A percentile compares a stretch with the other conserved stretches of the same genome.
These are phyloP conservation scores for Aspergillus sp. DNA, from an alignment of 2,329 filamentous ascomycete species.

Conservation along the genomic window DNA sequence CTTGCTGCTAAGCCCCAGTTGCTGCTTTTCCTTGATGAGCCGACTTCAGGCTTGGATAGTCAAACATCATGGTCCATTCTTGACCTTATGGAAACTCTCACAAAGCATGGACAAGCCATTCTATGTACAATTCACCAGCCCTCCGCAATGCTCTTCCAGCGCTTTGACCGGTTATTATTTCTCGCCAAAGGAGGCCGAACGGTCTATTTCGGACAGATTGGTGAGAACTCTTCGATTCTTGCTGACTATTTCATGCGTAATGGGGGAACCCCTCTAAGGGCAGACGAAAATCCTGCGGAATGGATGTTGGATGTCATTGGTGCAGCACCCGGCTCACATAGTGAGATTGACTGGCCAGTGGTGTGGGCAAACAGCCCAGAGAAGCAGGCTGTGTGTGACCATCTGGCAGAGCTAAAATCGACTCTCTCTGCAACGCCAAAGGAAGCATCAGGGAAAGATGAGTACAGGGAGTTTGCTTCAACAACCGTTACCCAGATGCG, in stretches of 20 bases:
- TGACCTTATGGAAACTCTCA: slow-evolving; percentile 77
- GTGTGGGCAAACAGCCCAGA: slow-evolving; percentile 56
- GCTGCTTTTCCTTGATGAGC: slow-evolving; percentile 85
- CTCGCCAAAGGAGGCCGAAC: slow-evolving; percentile 59
- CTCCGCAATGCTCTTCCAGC: slow-evolving; percentile 83
- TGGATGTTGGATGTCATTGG: slow-evolving; percentile 56
- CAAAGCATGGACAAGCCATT: slow-evolving; percentile 79
- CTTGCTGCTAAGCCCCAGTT: slow-evolving; percentile 84
- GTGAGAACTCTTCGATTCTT: slow-evolving; percentile 49
- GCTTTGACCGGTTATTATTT: slow-evolving; percentile 62
- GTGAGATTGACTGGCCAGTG: slow-evolving; percentile 47
- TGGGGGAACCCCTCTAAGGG: slow-evolving; percentile 47
- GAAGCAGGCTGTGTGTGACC: slow-evolving; percentile 44
- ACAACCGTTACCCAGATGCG: slow-evolving; percentile 62
- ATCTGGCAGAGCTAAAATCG: slow-evolving; percentile 47
- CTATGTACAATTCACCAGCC: slow-evolving; percentile 93
- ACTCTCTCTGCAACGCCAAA: slow-evolving; percentile 25
- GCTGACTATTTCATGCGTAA: slow-evolving; percentile 61
- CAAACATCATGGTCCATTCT: slow-evolving; percentile 89
- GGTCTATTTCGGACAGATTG: slow-evolving; percentile 63
- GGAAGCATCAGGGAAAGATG: slow-evolving; percentile 14
- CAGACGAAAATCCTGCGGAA: slow-evolving; percentile 64
- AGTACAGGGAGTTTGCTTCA: slow-evolving; percentile 71
- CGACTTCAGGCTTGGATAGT: slow-evolving; percentile 83
- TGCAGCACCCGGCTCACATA: slow-evolving; percentile 56